phyloP scores from a whole-genome alignment of 257 asterid genomes.

The Lithospermum erythrorhizon region DNA sequence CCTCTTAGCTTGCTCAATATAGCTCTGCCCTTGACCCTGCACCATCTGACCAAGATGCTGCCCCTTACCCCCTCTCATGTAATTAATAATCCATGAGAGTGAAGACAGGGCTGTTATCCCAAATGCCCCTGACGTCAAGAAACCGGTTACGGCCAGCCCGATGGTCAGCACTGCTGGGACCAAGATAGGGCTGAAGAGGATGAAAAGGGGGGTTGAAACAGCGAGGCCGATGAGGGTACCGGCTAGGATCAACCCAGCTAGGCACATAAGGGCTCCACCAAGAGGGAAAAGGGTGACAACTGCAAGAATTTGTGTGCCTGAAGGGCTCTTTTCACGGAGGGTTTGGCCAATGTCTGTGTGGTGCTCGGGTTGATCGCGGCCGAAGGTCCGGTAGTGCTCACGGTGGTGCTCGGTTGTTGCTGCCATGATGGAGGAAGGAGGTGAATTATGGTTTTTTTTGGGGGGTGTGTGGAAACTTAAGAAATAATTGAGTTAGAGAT shows the following conservation, averaged over 20 bases:
- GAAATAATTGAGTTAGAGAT: neutral
- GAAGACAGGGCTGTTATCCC: constrained; percentile 74
- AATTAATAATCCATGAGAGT: constrained; percentile 45
- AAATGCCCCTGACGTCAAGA: constrained; percentile 57
- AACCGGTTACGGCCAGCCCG: constrained; percentile 38
- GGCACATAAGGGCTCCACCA: constrained; percentile 44
- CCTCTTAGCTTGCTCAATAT: constrained; percentile 31
- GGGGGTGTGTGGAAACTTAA: neutral
- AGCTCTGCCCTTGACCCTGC: constrained; percentile 31
- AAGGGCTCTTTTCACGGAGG: constrained; percentile 26
- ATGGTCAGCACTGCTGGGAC: constrained; percentile 49
- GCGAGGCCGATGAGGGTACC: constrained; percentile 46
- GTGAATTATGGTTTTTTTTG: neutral
- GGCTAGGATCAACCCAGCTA: constrained; percentile 42
- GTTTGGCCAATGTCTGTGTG: constrained; percentile 14
- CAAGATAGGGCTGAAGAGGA: constrained; percentile 59
- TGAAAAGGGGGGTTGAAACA: constrained; percentile 38
- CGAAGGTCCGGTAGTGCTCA: too few species aligned
- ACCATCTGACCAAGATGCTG: constrained; percentile 17
- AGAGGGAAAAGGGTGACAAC: constrained; percentile 54
- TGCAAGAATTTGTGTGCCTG: constrained; percentile 40
- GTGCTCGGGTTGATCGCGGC: constrained; percentile 12
- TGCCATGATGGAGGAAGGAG: constrained; percentile 1
- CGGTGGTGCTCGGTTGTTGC: constrained; percentile 26
- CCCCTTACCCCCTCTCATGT: constrained; percentile 31